These are phyloP conservation scores for Geotrichum candidum DNA, from an alignment of 1,139 yeast species.

Conservation along the genomic window DNA sequence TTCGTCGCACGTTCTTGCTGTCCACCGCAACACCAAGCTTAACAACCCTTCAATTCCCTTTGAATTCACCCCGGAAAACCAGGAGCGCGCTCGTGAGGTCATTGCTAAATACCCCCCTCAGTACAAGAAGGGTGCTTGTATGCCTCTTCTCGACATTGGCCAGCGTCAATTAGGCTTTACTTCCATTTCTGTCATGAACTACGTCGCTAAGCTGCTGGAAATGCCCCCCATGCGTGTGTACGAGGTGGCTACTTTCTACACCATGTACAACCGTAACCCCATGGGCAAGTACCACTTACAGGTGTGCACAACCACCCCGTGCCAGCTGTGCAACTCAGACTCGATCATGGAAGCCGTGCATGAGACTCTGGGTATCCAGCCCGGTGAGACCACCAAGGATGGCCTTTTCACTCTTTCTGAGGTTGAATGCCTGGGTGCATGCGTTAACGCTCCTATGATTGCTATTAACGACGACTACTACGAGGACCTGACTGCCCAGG, in stretches of 20 bases:
- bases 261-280: slow-evolving; percentile 86
- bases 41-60: slow-evolving; percentile 68
- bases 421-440: slow-evolving; percentile 89
- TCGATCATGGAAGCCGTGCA: slow-evolving; percentile 66
- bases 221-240: slow-evolving; percentile 95
- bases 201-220: slow-evolving; percentile 77
- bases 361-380: slow-evolving; percentile 56
- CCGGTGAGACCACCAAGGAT: slow-evolving; percentile 77
- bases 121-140: slow-evolving; percentile 80
- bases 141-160: slow-evolving; percentile 83
- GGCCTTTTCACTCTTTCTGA: slow-evolving; percentile 76
- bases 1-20: slow-evolving; percentile 43
- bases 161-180: slow-evolving; percentile 88
- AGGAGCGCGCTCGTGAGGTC: slow-evolving; percentile 63
- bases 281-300: slow-evolving; percentile 83
- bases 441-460: slow-evolving; percentile 87
- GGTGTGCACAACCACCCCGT: slow-evolving; percentile 87
- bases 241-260: slow-evolving; percentile 88
- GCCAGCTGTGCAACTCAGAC: slow-evolving; percentile 81
- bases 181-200: slow-evolving; percentile 86
- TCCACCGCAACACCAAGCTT: slow-evolving; percentile 65
- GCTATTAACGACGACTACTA: slow-evolving; percentile 78
- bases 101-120: slow-evolving; percentile 79
- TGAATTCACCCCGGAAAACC: slow-evolving; percentile 67
- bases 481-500: slow-evolving; percentile 74